Evolutionary conservation across 108 stramenopile genomes (phyloP), one percentile per base, ranked within the genome.

Genomic region (Cylindrotheca fusiformis): DNA sequence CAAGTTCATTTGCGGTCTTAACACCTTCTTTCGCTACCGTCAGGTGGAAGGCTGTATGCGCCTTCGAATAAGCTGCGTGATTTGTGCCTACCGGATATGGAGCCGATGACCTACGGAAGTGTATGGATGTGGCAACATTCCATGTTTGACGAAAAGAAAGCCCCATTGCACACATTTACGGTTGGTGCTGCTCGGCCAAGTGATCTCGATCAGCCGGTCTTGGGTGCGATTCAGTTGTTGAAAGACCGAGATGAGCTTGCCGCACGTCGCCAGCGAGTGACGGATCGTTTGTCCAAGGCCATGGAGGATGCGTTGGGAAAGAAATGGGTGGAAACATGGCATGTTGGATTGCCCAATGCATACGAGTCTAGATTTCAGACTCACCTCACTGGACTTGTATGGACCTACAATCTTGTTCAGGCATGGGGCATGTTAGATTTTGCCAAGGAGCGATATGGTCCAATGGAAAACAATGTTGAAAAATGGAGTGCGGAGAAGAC

Each of bases 341-440:
- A 82, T 29, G 41, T 79, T n/a, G 93, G 93, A n/a, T 52, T 88
- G 14, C 85, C 82, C n/a, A 85, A 93, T 47, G 74, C 69, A 45
- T 45, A 69, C 19, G 67, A 78, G 8, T 77, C 74, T 18, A 65
- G 78, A 4, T 64, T 68, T 52, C 69, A 69, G 4, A 78, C 73
- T 29, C 81, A 92, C 52, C 79, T 84, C 65, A 82, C 80, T 17
- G 82, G 85, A 58, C 77, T 85, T 49, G 77, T 94, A 12, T 91
- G 89, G 87, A 48, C 76, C 6, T 87, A 91, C 82, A 94, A 89
- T 50, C 50, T 70, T 1, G 81, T 91, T 32, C 72, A 82, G 47
- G 72, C 81, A 46, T 91, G 55, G 63, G 93, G 93, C 0, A 76
- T 94, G 72, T 44, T 79, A 19, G 81, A 83, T n/a, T 94, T 80